phyloP scores from a whole-genome alignment of 306 rosid species.

The Acacia crassicarpa region DNA sequence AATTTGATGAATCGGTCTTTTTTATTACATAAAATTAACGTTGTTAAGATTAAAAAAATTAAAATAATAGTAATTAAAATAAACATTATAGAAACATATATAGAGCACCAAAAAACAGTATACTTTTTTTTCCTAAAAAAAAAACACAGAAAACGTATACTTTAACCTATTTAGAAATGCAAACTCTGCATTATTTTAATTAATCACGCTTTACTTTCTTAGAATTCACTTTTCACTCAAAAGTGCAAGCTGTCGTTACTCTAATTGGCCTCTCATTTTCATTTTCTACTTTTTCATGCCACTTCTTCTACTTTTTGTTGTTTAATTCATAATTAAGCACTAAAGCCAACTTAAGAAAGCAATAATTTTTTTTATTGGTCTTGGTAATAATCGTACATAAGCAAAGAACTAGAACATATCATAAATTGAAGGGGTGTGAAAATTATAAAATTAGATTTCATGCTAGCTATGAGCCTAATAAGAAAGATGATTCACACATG shows the following conservation, averaged over 20 bases:
- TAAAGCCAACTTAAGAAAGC: not conserved
- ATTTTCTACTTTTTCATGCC: not conserved
- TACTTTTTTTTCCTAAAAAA: too few species aligned
- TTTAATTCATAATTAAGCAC: not conserved
- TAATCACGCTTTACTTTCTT: not conserved
- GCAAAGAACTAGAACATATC: not conserved
- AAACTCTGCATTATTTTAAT: not conserved
- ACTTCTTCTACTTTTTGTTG: not conserved
- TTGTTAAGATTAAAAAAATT: too few species aligned
- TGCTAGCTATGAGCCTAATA: too few species aligned
- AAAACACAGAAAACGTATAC: too few species aligned
- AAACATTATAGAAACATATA: too few species aligned
- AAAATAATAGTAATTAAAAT: too few species aligned
- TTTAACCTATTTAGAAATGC: not conserved
- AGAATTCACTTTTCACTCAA: not conserved
- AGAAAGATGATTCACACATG: not conserved
- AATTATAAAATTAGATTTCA: too few species aligned
- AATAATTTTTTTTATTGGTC: not conserved
- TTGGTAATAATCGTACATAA: not conserved
- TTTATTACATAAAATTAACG: too few species aligned
- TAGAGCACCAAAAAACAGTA: too few species aligned
- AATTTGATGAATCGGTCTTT: too few species aligned
- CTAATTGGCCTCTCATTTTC: not conserved
- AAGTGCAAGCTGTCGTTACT: not conserved
- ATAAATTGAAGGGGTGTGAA: not conserved